A percentile compares a stretch with the other conserved stretches of the same genome.
phyloP scores from a whole-genome alignment of 2,329 filamentous ascomycete genomes.

The Xylaria sp. region DNA sequence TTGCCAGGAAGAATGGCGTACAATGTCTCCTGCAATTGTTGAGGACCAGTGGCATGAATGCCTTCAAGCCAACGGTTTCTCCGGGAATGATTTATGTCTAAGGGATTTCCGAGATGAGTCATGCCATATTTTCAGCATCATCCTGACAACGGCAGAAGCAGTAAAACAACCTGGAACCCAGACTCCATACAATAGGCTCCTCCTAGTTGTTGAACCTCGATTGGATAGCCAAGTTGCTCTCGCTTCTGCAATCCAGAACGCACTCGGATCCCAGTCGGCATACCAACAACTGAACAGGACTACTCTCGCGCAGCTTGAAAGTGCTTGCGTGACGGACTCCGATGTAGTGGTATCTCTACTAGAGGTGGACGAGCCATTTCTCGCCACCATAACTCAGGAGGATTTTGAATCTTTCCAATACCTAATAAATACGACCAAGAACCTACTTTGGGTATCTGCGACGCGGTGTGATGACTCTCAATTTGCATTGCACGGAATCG shows the following conservation, averaged over 20 bases:
- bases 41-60: constrained; percentile 30
- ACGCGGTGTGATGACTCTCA: constrained; percentile 22
- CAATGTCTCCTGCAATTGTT: constrained; percentile 14
- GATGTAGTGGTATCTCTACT: constrained; percentile 34
- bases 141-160: constrained; percentile 31
- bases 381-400: constrained; percentile 33
- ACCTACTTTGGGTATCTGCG: constrained; percentile 38
- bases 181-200: constrained; percentile 1
- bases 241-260: constrained; percentile 3
- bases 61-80: constrained; percentile 31
- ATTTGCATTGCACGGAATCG: constrained; percentile 30
- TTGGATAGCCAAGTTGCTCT: constrained; percentile 23
- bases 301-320: not conserved
- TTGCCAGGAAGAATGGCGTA: constrained; percentile 20
- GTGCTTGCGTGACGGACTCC: not conserved
- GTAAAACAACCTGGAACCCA: not conserved
- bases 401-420: constrained; percentile 32
- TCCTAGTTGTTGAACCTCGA: constrained; percentile 29
- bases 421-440: constrained; percentile 27
- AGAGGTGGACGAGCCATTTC: constrained; percentile 34
- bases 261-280: not conserved
- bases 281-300: not conserved
- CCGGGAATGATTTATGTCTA: constrained; percentile 33
- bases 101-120: constrained; percentile 30
- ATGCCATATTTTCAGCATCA: constrained; percentile 34